Conservation (phyloP, 345 rosid species). For the Murraya paniculata region DNA sequence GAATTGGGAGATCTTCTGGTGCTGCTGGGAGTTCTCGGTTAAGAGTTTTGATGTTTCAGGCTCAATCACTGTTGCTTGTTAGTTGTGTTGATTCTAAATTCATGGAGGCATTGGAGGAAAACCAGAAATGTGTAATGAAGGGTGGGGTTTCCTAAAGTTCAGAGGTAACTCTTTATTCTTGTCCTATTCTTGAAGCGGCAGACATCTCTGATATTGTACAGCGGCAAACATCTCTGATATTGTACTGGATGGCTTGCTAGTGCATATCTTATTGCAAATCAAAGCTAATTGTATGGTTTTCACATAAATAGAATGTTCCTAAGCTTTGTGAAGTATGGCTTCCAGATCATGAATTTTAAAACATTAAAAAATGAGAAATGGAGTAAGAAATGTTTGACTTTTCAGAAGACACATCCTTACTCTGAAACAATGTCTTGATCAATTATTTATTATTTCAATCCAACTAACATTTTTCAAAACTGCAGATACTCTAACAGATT, state of each 20-base stretch:
- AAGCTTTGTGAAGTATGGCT: neutral
- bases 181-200: neutral
- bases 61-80: neutral
- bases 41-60: slow-evolving; percentile 1
- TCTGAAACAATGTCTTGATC: neutral
- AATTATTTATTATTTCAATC: neutral
- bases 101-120: neutral
- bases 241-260: neutral
- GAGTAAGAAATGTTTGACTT: neutral
- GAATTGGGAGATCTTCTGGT: neutral
- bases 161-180: neutral
- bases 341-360: neutral
- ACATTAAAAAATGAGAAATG: neutral
- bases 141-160: neutral
- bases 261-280: neutral
- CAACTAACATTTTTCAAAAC: neutral
- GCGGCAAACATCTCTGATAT: no score
- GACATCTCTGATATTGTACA: neutral
- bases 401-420: neutral
- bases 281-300: neutral
- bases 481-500: neutral
- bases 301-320: neutral
- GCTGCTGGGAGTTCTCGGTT: neutral
- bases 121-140: neutral
- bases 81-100: neutral